These are phyloP conservation scores for Gamarada debralockiae DNA, from an alignment of 495 filamentous ascomycete genomes.

Conservation along the genomic window DNA sequence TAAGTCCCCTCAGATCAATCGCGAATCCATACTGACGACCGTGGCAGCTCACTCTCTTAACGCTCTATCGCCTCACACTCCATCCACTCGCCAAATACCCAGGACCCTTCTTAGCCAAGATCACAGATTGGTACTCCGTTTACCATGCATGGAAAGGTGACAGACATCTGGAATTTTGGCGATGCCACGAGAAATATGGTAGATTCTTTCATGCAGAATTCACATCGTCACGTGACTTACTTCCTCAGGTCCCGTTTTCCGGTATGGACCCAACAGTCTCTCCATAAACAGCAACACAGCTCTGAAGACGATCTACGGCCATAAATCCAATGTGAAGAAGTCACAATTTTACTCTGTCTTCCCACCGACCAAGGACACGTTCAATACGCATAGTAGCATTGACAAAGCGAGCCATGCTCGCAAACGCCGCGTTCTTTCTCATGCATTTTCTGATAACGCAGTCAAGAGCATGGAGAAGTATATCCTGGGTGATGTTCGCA, in stretches of 20 bases:
- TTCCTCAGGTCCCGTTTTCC: conserved; percentile 43
- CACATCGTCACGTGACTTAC: not conserved
- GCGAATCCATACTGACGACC: not conserved
- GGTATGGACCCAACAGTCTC: conserved; percentile 58
- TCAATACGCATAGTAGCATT: conserved; percentile 57
- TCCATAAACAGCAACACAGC: conserved; percentile 54
- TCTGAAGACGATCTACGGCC: conserved; percentile 58
- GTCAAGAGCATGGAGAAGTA: conserved; percentile 55
- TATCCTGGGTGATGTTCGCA: conserved; percentile 48
- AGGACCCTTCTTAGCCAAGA: conserved; percentile 54
- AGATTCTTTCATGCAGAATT: conserved; percentile 1
- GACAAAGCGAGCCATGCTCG: conserved; percentile 57
- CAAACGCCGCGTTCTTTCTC: conserved; percentile 59
- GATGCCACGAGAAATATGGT: conserved; percentile 56
- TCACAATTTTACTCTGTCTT: conserved; percentile 62
- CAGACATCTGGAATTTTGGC: conserved; percentile 54
- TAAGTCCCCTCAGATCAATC: not conserved
- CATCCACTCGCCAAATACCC: conserved; percentile 67
- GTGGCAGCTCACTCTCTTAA: conserved; percentile 12
- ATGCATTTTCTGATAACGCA: conserved; percentile 57
- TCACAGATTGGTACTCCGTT: conserved; percentile 51
- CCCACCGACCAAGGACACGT: conserved; percentile 45
- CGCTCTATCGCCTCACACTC: conserved; percentile 51
- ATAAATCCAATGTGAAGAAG: conserved; percentile 58
- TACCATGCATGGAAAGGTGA: conserved; percentile 58